Conservation (phyloP, 164 flowering plant species). For the Vitis cinerea region DNA sequence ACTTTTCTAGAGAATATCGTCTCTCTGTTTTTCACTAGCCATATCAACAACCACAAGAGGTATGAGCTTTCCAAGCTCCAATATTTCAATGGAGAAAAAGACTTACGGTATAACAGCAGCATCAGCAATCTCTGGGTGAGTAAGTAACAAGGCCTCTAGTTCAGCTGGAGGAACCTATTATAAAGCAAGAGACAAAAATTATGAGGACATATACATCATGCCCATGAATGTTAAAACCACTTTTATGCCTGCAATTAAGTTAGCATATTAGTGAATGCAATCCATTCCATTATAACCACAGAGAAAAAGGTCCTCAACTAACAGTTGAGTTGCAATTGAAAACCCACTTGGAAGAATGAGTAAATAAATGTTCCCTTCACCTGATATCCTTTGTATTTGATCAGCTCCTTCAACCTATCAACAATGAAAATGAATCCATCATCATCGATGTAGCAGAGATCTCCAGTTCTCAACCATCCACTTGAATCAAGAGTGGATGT, state of each 20-base stretch:
- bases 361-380: conserved; percentile 25
- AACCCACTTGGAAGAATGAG: too few relatives aligned
- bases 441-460: conserved; percentile 81
- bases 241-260: too few relatives aligned
- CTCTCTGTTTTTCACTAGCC: too few relatives aligned
- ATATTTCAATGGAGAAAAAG: not conserved
- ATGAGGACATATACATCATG: too few relatives aligned
- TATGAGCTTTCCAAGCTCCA: too few relatives aligned
- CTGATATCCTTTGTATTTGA: conserved; percentile 98
- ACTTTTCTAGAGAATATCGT: too few relatives aligned
- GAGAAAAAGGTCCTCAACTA: too few relatives aligned
- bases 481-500: conserved; percentile 59
- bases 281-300: too few relatives aligned
- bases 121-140: conserved; percentile 75
- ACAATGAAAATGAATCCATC: conserved; percentile 86
- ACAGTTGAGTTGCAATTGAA: not conserved
- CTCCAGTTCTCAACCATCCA: conserved; percentile 95
- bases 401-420: conserved; percentile 90
- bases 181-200: not conserved
- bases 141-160: conserved; percentile 67
- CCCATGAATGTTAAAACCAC: too few relatives aligned
- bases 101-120: conserved; percentile 96
- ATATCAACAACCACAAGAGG: too few relatives aligned
- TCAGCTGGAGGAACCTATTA: conserved; percentile 93
- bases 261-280: too few relatives aligned